phyloP scores from a whole-genome alignment of 805 yeast genomes.

The Sungouiozyma intestinalis region DNA sequence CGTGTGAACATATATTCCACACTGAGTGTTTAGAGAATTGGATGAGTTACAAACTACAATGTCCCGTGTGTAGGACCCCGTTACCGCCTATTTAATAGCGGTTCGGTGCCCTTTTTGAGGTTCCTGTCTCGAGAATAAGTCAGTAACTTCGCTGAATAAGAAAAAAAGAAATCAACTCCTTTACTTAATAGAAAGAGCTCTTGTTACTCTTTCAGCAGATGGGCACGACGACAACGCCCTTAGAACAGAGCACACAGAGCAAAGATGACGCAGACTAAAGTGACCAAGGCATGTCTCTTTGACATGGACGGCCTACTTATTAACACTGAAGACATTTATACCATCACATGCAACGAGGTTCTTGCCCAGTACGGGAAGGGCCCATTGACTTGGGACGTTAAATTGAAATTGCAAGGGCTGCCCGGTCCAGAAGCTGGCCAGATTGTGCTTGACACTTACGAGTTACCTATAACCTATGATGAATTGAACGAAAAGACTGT shows the following conservation, averaged over 20 bases:
- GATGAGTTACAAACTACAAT: slow-evolving; percentile 88
- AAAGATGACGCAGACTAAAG: slow-evolving; percentile 5
- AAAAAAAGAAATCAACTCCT: too few species aligned
- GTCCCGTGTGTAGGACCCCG: slow-evolving; percentile 84
- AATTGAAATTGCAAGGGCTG: slow-evolving; percentile 77
- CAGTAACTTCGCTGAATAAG: too few species aligned
- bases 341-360: slow-evolving; percentile 60
- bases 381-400: slow-evolving; percentile 82
- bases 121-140: too few species aligned
- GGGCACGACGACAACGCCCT: background rate
- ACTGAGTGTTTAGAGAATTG: slow-evolving; percentile 80
- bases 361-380: slow-evolving; percentile 65
- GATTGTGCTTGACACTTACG: slow-evolving; percentile 55
- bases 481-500: slow-evolving; percentile 47
- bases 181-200: too few species aligned
- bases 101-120: background rate
- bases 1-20: slow-evolving; percentile 86
- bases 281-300: slow-evolving; percentile 27
- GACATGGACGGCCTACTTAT: slow-evolving; percentile 95
- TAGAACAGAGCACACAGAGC: background rate
- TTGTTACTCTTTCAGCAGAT: too few species aligned
- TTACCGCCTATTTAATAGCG: slow-evolving; percentile 62
- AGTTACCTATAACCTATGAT: slow-evolving; percentile 56
- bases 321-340: slow-evolving; percentile 87
- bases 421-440: slow-evolving; percentile 74